phyloP scores from a whole-genome alignment of 2,329 filamentous ascomycete species.

The Venturia oleaginea region DNA sequence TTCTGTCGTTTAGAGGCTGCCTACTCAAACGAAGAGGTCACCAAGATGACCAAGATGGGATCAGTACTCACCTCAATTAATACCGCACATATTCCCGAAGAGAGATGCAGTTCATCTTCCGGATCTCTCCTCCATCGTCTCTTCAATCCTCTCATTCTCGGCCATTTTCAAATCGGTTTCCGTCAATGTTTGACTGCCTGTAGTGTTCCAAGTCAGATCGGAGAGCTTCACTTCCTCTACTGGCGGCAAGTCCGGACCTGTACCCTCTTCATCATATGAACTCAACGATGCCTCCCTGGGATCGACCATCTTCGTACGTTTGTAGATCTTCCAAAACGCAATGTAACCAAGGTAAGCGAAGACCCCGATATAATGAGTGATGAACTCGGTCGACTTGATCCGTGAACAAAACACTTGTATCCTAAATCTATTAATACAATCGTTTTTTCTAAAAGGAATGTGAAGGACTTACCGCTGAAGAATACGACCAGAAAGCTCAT shows the following conservation, averaged over 20 bases:
- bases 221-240: not conserved
- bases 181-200: not conserved
- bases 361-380: constrained; percentile 23
- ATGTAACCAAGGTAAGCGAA: constrained; percentile 21
- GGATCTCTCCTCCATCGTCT: not conserved
- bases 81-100: not conserved
- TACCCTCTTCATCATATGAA: not conserved
- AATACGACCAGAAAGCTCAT: constrained; percentile 21
- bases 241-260: not conserved
- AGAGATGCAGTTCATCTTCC: not conserved
- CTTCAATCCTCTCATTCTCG: not conserved
- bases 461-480: constrained; percentile 12
- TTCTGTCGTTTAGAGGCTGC: not conserved
- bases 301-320: constrained; percentile 11
- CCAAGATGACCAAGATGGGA: not conserved
- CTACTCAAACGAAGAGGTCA: not conserved
- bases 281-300: constrained; percentile 12
- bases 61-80: not conserved
- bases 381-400: constrained; percentile 8
- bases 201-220: not conserved
- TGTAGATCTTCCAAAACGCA: constrained; percentile 12
- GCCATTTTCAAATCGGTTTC: not conserved
- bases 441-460: not conserved
- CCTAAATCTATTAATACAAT: constrained; percentile 5
- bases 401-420: constrained; percentile 14